Base-by-base conservation (phyloP, 331 rosid genomes). In the Ulmus americana region DNA sequence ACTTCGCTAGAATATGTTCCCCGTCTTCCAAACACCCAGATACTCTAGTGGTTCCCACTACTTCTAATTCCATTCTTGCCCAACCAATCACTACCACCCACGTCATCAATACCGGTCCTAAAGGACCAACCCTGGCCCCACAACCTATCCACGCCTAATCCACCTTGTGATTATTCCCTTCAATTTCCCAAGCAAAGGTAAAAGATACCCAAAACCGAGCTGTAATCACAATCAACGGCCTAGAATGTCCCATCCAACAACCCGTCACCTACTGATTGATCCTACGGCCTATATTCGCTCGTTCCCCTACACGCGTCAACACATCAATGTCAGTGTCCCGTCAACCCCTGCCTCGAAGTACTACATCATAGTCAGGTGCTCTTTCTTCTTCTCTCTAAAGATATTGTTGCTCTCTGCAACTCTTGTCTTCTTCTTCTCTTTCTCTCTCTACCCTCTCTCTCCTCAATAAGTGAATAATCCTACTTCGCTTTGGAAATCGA, bases 221-320 rank as follows among this genome's bases (percentile, higher is more conserved):
- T 80, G 82, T 82, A 44, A 22, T 74, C 82, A 80, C 72, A 46
- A 76, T 82, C 72, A 7, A 78, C 83, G 86, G 84, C 22, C 16
- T 58, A n/a, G 1, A 16, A 7, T 46, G 8, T 28, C 38, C 58
- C 12, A 10, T 41, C 18, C 10, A 13, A 6, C 58, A 5, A 45
- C 41, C 1, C 4, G 4, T 41, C 10, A 39, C 8, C 49, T 10
- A 50, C 39, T 0, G 8, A 0, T 0, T 0, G 39, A 51, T 73
- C 75, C 59, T 38, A 76, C 82, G 83, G 73, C 40, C 16, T 0
- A 3, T 0, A 44, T 16, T 68, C 0, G 5, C 28, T 65, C 28
- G 39, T 6, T 47, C 53, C 43, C 10, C 61, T 39, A 46, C 69
- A 39, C 55, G 48, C 35, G 71, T 60, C 50, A 64, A 58, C 69